Evolutionary conservation across 129 eudicot genomes (phyloP), one percentile per base, ranked within the genome.

Genomic region (Flaveria linearis): DNA sequence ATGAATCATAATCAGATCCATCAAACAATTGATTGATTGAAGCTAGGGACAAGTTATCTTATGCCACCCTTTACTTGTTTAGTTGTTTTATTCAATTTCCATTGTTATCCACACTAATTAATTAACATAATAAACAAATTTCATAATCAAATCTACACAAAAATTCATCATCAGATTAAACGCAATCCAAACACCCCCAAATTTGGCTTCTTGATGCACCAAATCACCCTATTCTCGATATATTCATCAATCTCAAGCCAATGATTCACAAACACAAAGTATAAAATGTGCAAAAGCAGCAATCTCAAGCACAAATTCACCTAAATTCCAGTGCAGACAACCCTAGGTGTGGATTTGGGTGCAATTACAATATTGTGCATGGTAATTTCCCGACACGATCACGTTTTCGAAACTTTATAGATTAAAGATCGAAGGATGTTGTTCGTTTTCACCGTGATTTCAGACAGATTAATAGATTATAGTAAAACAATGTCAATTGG

Each of bases 221-320:
- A n/a, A 73, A 28, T 51, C 69, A 41, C 41, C 41, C 41, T 36
- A 5, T 36, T 36, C 41, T 15, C 28, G 47, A 64, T 64, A 68
- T 53, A 51, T 80, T 80, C 69, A 73, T 73, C 70, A 45, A 73
- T 80, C 79, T 80, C 84, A 80, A 73, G 69, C 42, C 20, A 39
- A 42, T 1, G 1, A 72, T 72, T 72, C 25, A 80, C 78, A 79
- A 79, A 33, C 68, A 72, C 78, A 62, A 79, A 36, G 56, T 49
- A 13, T 52, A 72, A 57, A 50, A 73, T 51, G 74, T 73, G 50
- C 28, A 73, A 72, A 80, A 73, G 69, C 68, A 80, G 73, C 83
- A 73, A 72, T 76, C 74, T 67, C 81, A 67, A 75, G 33, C 41
- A 46, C 5, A 63, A 36, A 33, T 33, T 79, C 73, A 56, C 41